phyloP scores from a whole-genome alignment of 192 early-diverging fungal species.

The Umbelopsis ramanniana region DNA sequence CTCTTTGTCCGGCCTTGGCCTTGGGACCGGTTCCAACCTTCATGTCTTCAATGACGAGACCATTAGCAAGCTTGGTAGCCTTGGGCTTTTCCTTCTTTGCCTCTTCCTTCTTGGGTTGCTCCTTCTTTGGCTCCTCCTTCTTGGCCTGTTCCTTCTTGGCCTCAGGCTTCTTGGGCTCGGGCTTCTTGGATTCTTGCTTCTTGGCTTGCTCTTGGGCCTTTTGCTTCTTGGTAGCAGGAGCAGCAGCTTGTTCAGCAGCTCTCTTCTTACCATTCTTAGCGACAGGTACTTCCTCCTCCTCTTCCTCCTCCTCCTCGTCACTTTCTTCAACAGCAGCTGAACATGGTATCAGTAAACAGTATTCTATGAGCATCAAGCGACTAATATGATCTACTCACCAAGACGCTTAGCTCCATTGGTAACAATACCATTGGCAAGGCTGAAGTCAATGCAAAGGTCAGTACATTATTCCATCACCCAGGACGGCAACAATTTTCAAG shows the following conservation, averaged over 20 bases:
- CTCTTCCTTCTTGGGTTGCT: conserved; percentile 41
- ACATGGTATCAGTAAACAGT: neutral
- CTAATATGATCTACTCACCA: conserved; percentile 12
- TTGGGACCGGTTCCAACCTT: conserved; percentile 50
- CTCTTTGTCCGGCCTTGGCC: conserved; percentile 52
- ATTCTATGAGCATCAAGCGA: conserved; percentile 32
- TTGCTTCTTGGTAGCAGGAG: conserved; percentile 36
- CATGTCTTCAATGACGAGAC: conserved; percentile 83
- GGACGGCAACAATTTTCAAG: neutral
- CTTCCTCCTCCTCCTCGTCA: conserved; percentile 41
- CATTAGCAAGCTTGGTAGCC: conserved; percentile 67
- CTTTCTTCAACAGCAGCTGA: conserved; percentile 25
- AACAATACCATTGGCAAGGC: conserved; percentile 25
- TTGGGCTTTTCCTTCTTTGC: conserved; percentile 50
- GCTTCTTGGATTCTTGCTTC: conserved; percentile 39
- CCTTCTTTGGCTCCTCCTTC: conserved; percentile 50
- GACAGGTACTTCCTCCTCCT: conserved; percentile 36
- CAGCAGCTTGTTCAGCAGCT: conserved; percentile 33
- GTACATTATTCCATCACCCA: neutral
- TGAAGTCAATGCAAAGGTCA: conserved; percentile 41
- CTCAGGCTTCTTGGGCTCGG: conserved; percentile 40
- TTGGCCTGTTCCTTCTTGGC: conserved; percentile 49
- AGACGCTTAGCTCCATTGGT: conserved; percentile 38
- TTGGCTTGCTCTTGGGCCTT: conserved; percentile 36
- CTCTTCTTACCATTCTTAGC: conserved; percentile 39